phyloP scores from a whole-genome alignment of 495 filamentous ascomycete species.

The Evernia prunastri region DNA sequence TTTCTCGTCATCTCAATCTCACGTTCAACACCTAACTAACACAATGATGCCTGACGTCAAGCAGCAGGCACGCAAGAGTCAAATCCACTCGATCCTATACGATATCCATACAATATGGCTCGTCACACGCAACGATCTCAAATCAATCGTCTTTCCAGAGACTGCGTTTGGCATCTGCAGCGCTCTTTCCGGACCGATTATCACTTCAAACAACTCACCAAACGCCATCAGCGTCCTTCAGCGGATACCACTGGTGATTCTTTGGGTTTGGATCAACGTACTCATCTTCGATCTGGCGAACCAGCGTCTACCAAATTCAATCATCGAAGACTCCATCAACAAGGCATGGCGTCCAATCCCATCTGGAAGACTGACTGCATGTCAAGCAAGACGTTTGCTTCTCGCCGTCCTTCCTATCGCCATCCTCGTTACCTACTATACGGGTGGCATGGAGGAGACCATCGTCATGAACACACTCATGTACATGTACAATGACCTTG shows the following conservation, averaged over 20 bases:
- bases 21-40: neutral
- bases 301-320: slow-evolving; percentile 41
- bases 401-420: slow-evolving; percentile 34
- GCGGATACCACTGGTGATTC: slow-evolving; percentile 19
- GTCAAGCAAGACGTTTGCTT: slow-evolving; percentile 35
- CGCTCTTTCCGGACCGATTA: slow-evolving; percentile 27
- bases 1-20: neutral
- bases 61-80: neutral
- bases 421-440: slow-evolving; percentile 27
- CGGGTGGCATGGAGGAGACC: slow-evolving; percentile 36
- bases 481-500: slow-evolving; percentile 51
- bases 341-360: slow-evolving; percentile 56
- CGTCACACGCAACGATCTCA: slow-evolving; percentile 38
- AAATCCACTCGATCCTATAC: slow-evolving; percentile 1
- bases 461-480: slow-evolving; percentile 35
- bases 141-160: slow-evolving; percentile 37
- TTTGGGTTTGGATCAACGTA: slow-evolving; percentile 32
- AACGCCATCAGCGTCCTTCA: slow-evolving; percentile 6
- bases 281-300: slow-evolving; percentile 44
- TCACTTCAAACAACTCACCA: slow-evolving; percentile 16
- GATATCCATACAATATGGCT: slow-evolving; percentile 33
- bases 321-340: slow-evolving; percentile 49
- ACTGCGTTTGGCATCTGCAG: slow-evolving; percentile 35
- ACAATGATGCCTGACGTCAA: neutral
- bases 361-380: slow-evolving; percentile 32